Evolutionary conservation across 495 filamentous ascomycete species (phyloP).

Genomic region (Penicillium maclennaniae): DNA sequence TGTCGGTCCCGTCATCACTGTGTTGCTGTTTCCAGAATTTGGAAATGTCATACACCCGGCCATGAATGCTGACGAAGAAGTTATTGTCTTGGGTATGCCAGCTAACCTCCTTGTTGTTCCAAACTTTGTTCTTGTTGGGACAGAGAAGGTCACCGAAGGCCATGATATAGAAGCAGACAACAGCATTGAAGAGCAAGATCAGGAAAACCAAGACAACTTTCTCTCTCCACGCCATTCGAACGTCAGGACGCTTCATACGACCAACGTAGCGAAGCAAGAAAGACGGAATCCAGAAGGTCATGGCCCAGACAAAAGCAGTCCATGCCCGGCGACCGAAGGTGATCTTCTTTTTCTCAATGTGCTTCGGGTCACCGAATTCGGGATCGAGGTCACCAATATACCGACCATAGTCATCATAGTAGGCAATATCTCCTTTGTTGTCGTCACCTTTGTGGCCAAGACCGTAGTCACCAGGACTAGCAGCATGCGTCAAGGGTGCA

Average conservation of each 20-base stretch:
- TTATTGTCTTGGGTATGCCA: conserved; percentile 68
- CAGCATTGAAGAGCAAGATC: conserved; percentile 78
- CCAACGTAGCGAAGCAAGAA: conserved; percentile 75
- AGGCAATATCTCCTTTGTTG: conserved; percentile 61
- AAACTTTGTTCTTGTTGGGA: conserved; percentile 88
- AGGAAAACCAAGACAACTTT: conserved; percentile 79
- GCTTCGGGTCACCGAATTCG: conserved; percentile 69
- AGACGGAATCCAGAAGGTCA: conserved; percentile 95
- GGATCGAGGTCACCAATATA: conserved; percentile 63
- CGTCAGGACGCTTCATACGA: conserved; percentile 95
- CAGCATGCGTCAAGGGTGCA: conserved; percentile 53
- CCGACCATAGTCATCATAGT: conserved; percentile 56
- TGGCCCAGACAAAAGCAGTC: conserved; percentile 75
- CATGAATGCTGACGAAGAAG: conserved; percentile 85
- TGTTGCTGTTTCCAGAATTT: conserved; percentile 84
- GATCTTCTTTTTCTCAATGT: conserved; percentile 67
- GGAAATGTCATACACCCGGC: conserved; percentile 86
- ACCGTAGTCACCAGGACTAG: conserved; percentile 70
- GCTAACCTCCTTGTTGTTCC: conserved; percentile 68
- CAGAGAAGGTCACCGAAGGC: conserved; percentile 80
- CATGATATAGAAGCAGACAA: conserved; percentile 91
- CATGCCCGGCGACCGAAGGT: conserved; percentile 64
- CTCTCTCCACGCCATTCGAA: conserved; percentile 95
- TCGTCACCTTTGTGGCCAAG: conserved; percentile 82
- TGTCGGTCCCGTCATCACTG: conserved; percentile 59